Conservation (phyloP, 805 yeast genomes). For the Brettanomyces bruxellensis region DNA sequence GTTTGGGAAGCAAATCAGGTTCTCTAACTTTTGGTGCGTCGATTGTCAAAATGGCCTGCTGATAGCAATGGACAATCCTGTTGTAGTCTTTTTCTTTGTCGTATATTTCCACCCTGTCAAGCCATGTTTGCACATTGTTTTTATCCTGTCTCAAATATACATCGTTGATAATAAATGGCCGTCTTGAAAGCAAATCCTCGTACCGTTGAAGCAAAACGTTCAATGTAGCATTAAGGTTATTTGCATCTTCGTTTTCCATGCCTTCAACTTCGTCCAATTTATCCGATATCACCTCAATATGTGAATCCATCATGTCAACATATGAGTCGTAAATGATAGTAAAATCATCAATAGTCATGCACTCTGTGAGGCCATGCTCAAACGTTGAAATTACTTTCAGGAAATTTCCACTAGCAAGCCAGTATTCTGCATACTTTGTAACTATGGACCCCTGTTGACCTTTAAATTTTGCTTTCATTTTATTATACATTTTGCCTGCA, state of each 20-base stretch:
- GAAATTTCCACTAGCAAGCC: constrained; percentile 29
- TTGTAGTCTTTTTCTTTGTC: constrained; percentile 28
- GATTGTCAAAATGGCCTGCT: constrained; percentile 56
- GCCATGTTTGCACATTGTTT: constrained; percentile 62
- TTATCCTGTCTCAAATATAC: constrained; percentile 53
- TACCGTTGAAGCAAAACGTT: constrained; percentile 38
- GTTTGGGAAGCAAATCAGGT: constrained; percentile 34
- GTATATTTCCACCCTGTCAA: constrained; percentile 44
- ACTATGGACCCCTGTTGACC: constrained; percentile 49
- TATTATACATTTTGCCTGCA: constrained; percentile 19
- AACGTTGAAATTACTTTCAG: constrained; percentile 33
- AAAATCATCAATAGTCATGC: constrained; percentile 52
- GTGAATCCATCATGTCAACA: constrained; percentile 49
- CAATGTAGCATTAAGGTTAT: constrained; percentile 23
- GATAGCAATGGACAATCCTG: constrained; percentile 47
- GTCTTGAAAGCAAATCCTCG: constrained; percentile 45
- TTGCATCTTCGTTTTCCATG: constrained; percentile 8
- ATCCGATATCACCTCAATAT: constrained; percentile 27
- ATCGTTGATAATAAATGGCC: constrained; percentile 57
- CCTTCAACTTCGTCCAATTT: constrained; percentile 11
- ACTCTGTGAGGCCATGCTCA: constrained; percentile 37
- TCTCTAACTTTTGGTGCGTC: constrained; percentile 46
- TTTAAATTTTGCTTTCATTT: constrained; percentile 37
- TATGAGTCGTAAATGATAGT: constrained; percentile 53
- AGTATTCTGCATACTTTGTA: constrained; percentile 39